Percentiles rank a stretch among this genome's conserved stretches.
These are phyloP conservation scores for Russula lepida DNA, from an alignment of 768 basidiomycete genomes.

Conservation along the genomic window DNA sequence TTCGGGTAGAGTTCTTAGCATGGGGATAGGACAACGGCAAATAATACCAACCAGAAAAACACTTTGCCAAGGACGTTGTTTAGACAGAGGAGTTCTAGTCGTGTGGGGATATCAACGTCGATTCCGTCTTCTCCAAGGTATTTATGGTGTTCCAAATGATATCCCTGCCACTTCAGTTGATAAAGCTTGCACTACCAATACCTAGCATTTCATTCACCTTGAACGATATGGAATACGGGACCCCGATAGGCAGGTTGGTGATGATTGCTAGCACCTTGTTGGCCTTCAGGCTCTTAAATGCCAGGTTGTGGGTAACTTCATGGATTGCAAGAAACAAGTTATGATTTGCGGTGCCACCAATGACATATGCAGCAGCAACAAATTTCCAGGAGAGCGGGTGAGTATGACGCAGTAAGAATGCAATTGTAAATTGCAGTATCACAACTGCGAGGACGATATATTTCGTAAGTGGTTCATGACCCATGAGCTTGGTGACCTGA, in stretches of 20 bases:
- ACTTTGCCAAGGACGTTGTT: conserved; percentile 97
- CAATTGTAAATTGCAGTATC: conserved; percentile 56
- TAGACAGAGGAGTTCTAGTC: conserved; percentile 72
- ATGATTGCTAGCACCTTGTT: conserved; percentile 88
- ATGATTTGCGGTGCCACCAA: conserved; percentile 95
- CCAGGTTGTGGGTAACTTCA: conserved; percentile 97
- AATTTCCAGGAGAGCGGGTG: conserved; percentile 65
- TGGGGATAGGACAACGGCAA: neutral
- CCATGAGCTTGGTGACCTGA: conserved; percentile 95
- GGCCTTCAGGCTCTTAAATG: conserved; percentile 69
- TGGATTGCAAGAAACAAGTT: conserved; percentile 98
- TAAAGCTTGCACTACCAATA: neutral
- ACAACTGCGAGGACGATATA: conserved; percentile 83
- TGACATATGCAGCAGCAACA: conserved; percentile 65
- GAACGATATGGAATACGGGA: conserved; percentile 93
- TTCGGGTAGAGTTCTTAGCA: neutral
- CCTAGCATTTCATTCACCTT: conserved; percentile 46
- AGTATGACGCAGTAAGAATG: conserved; percentile 58
- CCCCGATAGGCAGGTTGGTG: conserved; percentile 87
- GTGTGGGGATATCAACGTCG: conserved; percentile 91
- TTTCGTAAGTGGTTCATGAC: conserved; percentile 86
- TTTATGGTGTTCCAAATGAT: conserved; percentile 96
- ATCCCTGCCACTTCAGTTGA: conserved; percentile 42
- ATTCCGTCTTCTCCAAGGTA: conserved; percentile 91
- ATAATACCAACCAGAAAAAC: conserved; percentile 71